phyloP scores from a whole-genome alignment of 2,329 filamentous ascomycete genomes.

The Ceratocystis destructans region DNA sequence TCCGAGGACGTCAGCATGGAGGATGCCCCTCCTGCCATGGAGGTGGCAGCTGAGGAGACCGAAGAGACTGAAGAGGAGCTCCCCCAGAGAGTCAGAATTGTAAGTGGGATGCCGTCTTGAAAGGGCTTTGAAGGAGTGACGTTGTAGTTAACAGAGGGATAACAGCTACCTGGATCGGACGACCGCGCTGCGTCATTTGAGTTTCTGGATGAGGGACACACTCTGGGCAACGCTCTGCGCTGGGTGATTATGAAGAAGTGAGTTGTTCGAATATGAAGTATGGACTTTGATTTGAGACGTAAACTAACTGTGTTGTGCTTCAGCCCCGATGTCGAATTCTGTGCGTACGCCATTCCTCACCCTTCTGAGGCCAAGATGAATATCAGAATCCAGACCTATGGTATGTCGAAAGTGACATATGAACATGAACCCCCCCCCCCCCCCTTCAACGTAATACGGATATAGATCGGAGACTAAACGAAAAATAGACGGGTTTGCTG shows the following conservation, averaged over 20 bases:
- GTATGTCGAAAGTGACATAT: slow-evolving; percentile 37
- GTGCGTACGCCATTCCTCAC: slow-evolving; percentile 94
- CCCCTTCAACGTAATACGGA: background rate
- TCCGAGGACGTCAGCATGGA: slow-evolving; percentile 31
- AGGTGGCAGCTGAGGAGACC: slow-evolving; percentile 24
- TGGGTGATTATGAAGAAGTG: slow-evolving; percentile 99
- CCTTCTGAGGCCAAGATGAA: slow-evolving; percentile 96
- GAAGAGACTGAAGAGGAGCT: slow-evolving; percentile 35
- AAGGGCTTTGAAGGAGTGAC: background rate
- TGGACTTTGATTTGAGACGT: slow-evolving; percentile 6
- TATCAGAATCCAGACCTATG: slow-evolving; percentile 89
- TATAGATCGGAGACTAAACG: slow-evolving; percentile 18
- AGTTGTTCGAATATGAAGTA: slow-evolving; percentile 23
- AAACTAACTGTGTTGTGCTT: background rate
- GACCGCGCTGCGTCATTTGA: slow-evolving; percentile 90
- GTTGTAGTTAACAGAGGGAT: background rate
- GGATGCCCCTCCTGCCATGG: slow-evolving; percentile 30
- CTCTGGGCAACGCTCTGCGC: slow-evolving; percentile 80
- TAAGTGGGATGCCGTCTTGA: slow-evolving; percentile 27
- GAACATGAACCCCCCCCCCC: background rate
- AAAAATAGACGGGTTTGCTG: slow-evolving; percentile 56
- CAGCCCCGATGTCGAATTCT: slow-evolving; percentile 93
- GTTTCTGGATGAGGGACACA: slow-evolving; percentile 88
- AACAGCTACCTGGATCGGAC: slow-evolving; percentile 69
- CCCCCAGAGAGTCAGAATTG: slow-evolving; percentile 46